These are phyloP conservation scores for Trichoderma brevicompactum DNA, from an alignment of 2,329 filamentous ascomycete species.

Conservation along the genomic window DNA sequence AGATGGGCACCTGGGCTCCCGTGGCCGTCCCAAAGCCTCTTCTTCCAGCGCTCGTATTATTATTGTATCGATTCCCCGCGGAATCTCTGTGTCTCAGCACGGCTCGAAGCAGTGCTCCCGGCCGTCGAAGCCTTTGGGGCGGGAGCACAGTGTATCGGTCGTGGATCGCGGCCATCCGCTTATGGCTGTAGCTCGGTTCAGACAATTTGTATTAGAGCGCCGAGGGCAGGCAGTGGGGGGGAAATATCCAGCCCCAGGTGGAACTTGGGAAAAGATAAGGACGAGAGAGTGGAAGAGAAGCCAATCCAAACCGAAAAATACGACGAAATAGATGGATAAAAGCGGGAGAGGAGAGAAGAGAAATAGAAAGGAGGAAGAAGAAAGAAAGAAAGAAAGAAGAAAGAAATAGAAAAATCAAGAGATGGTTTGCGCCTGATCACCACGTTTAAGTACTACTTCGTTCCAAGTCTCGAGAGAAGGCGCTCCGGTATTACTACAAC, in stretches of 20 bases:
- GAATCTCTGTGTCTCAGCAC: slow-evolving; percentile 29
- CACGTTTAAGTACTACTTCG: slow-evolving; percentile 4
- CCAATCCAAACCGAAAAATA: not conserved
- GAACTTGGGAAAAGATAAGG: not conserved
- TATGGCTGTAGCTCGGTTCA: slow-evolving; percentile 9
- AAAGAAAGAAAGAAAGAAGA: not conserved
- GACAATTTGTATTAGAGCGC: not conserved
- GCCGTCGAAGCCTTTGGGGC: slow-evolving; percentile 25
- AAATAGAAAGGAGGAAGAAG: not conserved
- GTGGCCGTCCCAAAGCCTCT: not conserved
- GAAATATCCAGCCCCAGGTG: not conserved
- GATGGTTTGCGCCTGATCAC: slow-evolving; percentile 11
- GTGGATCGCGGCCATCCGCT: slow-evolving; percentile 29
- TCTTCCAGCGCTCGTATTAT: not conserved
- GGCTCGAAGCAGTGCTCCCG: slow-evolving; percentile 29
- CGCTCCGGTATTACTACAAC: not conserved
- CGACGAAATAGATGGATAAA: not conserved
- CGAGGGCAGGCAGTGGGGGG: not conserved
- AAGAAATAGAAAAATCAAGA: not conserved
- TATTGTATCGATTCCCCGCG: slow-evolving; percentile 7
- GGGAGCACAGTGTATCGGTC: slow-evolving; percentile 30
- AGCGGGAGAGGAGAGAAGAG: not conserved
- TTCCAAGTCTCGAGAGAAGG: not conserved
- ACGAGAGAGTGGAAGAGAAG: not conserved
- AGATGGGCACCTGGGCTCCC: not conserved